Conservation (phyloP, 345 rosid species). For the Gossypium ekmanianum region DNA sequence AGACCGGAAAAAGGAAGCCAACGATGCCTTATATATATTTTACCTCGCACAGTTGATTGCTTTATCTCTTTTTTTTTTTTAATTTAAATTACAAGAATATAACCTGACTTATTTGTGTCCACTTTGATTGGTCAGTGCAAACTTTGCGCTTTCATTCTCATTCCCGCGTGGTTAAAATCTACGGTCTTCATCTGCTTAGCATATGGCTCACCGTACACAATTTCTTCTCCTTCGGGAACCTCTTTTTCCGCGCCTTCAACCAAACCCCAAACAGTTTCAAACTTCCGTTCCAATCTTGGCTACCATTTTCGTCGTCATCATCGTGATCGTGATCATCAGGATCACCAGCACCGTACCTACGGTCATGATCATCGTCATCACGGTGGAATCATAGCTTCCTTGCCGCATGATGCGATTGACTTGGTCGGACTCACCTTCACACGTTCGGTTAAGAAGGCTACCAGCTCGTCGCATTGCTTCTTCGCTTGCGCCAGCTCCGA, state of each 20-base stretch:
- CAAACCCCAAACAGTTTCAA: constrained; percentile 83
- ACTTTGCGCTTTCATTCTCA: constrained; percentile 53
- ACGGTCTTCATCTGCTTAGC: constrained; percentile 41
- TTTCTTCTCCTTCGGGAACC: constrained; percentile 60
- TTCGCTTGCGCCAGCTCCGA: constrained; percentile 75
- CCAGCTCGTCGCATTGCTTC: constrained; percentile 67
- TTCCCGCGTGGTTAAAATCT: constrained; percentile 39
- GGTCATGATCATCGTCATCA: constrained; percentile 23
- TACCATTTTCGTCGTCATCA: constrained; percentile 7
- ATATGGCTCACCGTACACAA: constrained; percentile 45
- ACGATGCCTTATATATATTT: constrained; percentile 23
- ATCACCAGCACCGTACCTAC: constrained; percentile 14
- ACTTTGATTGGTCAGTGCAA: constrained; percentile 34
- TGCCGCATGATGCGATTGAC: constrained; percentile 56
- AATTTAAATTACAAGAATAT: not conserved
- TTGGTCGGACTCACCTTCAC: constrained; percentile 63
- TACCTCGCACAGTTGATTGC: not conserved
- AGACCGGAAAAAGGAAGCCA: not conserved
- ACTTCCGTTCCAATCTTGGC: constrained; percentile 34
- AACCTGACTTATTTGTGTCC: not conserved
- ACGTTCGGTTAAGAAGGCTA: constrained; percentile 52
- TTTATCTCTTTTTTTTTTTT: not conserved
- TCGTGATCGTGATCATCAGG: constrained; percentile 9
- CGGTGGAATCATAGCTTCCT: constrained; percentile 26
- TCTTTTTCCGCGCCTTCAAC: constrained; percentile 58